phyloP scores from a whole-genome alignment of 805 yeast species.

The Barnettozyma siamensis region DNA sequence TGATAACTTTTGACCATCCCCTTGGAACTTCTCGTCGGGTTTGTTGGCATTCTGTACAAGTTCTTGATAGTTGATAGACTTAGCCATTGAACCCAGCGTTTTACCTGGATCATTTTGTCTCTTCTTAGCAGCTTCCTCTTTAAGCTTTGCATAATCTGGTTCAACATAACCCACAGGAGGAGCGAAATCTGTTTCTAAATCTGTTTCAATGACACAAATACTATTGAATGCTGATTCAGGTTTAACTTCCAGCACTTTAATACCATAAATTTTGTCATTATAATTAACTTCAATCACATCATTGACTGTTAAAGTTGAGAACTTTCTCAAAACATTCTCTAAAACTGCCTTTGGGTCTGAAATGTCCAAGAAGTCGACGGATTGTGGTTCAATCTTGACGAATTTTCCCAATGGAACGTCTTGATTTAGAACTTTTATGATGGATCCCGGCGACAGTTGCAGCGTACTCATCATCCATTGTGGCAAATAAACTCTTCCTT shows the following conservation, averaged over 20 bases:
- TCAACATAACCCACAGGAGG: conserved; percentile 98
- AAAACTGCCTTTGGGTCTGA: conserved; percentile 95
- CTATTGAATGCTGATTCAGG: conserved; percentile 64
- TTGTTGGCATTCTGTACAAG: conserved; percentile 41
- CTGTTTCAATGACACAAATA: conserved; percentile 94
- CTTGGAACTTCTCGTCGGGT: conserved; percentile 36
- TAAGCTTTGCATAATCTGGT: conserved; percentile 54
- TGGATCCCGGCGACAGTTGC: conserved; percentile 68
- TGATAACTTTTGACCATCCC: conserved; percentile 66
- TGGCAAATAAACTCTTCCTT: conserved; percentile 91
- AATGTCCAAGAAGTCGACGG: conserved; percentile 87
- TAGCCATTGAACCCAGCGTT: conserved; percentile 52
- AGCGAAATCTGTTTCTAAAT: conserved; percentile 94
- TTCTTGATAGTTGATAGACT: conserved; percentile 57
- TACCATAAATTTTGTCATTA: conserved; percentile 71
- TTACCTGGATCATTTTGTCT: conserved; percentile 18
- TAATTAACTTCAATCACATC: conserved; percentile 84
- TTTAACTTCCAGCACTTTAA: conserved; percentile 80
- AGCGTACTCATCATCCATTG: conserved; percentile 93
- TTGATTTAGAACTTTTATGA: conserved; percentile 66
- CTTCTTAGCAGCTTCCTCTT: conserved; percentile 9
- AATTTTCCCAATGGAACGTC: conserved; percentile 83
- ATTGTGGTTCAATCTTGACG: conserved; percentile 93
- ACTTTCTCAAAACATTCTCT: conserved; percentile 86
- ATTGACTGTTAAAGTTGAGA: conserved; percentile 77